Base-by-base conservation (phyloP, 331 rosid genomes). In the Acacia pycnantha region DNA sequence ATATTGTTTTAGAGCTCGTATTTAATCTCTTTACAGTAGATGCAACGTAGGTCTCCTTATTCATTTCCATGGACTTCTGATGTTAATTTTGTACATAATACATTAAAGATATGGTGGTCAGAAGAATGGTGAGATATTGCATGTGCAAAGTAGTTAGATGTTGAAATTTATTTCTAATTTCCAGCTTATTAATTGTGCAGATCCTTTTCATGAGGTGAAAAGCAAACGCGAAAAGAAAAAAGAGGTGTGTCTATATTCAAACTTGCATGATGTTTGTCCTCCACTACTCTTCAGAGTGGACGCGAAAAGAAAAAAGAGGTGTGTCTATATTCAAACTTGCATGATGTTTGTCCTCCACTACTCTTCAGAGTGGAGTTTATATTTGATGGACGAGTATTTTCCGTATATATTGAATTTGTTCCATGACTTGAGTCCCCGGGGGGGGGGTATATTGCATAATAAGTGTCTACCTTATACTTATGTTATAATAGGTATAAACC, bases 281-380 rank as follows among this genome's bases (percentile, higher is more conserved):
- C 37, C 24, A 26, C 33, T 59, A 24, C 66, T 61, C 19, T n/a
- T 40, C 11, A 27, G 59, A 26, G 31, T 24, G 31, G 41, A 26
- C n/a, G n/a, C n/a, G n/a, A n/a, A n/a, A n/a, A 95, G 99, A 95
- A 93, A 88, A 95, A 95, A 81, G 99, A 95, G 98, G 98, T 93
- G 72, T 40, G 92, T 80, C 64, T 37, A 35, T 71, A 26, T 53
- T 80, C 6, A 27, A 77, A 48, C n/a, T 11, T 33, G 54, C 46
- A 31, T 22, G 16, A 16, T 46, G 11, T 35, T 13, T 82, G 46
- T 26, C 31, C n/a, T 14, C 37, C 24, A 26, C 33, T 59, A 24
- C 66, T 61, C 19, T n/a, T 40, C 11, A 27, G 59, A 26, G 31
- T 24, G 31, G 41, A 26, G 29, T 26, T 71, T 16, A 24, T 66